Base-by-base conservation (phyloP, 2,329 filamentous ascomycete genomes). In the Fusarium pseudograminearum region DNA sequence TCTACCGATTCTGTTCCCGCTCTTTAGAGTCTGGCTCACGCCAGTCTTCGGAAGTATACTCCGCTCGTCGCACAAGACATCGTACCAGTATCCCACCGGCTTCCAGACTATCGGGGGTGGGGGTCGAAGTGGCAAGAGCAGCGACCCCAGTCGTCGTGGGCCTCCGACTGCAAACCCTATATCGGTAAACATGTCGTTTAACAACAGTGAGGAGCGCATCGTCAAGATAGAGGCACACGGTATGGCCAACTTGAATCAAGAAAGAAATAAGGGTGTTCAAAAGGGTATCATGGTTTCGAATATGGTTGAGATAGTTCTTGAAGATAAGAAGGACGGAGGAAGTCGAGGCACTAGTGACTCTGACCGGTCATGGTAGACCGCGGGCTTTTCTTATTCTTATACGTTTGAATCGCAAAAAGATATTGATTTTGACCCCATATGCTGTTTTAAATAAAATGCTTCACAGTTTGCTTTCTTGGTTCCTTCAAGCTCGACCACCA, bases 151-250 rank as follows among this genome's bases (percentile, higher is more conserved):
- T 12, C 70, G 76, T n/a, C 73, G 76, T 7, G 77, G 76, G 5
- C 76, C 77, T 10, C 71, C 72, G 2, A 79, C 72, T 14, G 73
- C 70, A 1, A 78, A 82, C 48, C 78, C 78, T 5, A 78, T 79
- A 33, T 80, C 79, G 3, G 71, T 61, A 57, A 76, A 78, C 31
- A 60, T 82, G 53, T 80, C 81, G 3, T 80, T 82, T 64, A 83
- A 72, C 18, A 80, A 71, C 14, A 77, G 76, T 40, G 76, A 77
- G 74, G 76, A 83, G 74, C 69, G 78, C 1, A 84, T 84, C 18
- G 77, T 85, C n/a, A 78, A 79, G 26, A 75, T 82, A 6, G 82
- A 81, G 61, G 78, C 83, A 73, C 76, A 83, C 34, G 73, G 77
- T 10, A 67, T 83, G 48, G 76, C 52, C 4, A 38, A 60, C 3